Conservation (phyloP, 2,329 filamentous ascomycete genomes). For the Penicillium rolfsii region DNA sequence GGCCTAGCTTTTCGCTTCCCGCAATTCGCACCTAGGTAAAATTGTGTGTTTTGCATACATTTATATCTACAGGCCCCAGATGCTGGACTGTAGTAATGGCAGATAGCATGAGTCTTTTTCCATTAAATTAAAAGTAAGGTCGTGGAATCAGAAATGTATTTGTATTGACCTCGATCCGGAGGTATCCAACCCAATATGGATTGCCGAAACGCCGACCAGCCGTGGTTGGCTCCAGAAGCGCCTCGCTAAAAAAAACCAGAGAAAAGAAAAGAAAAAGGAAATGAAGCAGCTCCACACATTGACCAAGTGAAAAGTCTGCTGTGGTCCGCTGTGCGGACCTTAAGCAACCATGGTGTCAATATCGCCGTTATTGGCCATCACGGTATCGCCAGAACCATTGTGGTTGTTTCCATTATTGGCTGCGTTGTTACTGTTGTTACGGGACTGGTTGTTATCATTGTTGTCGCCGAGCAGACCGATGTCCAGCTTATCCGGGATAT, state of each 20-base stretch:
- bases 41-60: too few relatives aligned
- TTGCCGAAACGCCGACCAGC: constrained; percentile 3
- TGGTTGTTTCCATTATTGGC: constrained; percentile 26
- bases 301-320: background rate
- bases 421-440: constrained; percentile 29
- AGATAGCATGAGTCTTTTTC: too few relatives aligned
- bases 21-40: too few relatives aligned
- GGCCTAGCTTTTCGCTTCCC: too few relatives aligned
- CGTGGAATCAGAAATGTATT: background rate
- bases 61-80: too few relatives aligned
- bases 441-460: constrained; percentile 16
- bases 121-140: too few relatives aligned
- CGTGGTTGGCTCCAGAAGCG: constrained; percentile 23
- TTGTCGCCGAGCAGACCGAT: constrained; percentile 47
- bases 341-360: constrained; percentile 47
- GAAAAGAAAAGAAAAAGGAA: constrained; percentile 2
- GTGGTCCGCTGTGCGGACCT: constrained; percentile 13
- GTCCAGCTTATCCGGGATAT: constrained; percentile 50
- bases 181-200: background rate
- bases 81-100: too few relatives aligned
- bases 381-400: constrained; percentile 43
- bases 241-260: constrained; percentile 26
- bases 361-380: constrained; percentile 49
- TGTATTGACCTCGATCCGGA: background rate
- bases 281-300: too few relatives aligned